A percentile compares a stretch with the other conserved stretches of the same genome.
Conservation (phyloP, 129 eudicot species). For the Tanacetum coccineum region DNA sequence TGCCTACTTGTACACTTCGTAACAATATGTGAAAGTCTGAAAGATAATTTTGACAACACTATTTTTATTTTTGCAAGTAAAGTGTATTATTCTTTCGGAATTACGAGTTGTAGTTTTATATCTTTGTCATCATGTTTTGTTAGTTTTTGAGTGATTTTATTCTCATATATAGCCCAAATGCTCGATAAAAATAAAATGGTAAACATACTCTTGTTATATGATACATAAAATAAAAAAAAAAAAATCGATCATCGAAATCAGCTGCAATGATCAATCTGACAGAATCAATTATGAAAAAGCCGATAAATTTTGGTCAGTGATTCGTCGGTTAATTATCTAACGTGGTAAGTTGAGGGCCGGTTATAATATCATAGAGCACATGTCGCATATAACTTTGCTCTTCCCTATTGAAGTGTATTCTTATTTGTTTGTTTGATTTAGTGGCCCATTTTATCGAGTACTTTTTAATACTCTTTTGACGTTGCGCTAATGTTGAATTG, state of each 20-base stretch:
- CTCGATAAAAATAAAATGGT: background rate
- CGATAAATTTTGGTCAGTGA: too few species aligned
- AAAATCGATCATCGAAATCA: too few species aligned
- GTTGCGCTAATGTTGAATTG: too few species aligned
- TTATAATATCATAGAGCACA: background rate
- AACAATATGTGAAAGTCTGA: too few species aligned
- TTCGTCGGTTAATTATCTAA: background rate
- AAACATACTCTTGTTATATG: background rate
- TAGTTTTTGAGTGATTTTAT: background rate
- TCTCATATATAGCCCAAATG: background rate
- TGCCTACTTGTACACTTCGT: too few species aligned
- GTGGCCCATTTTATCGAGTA: too few species aligned
- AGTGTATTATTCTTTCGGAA: too few species aligned
- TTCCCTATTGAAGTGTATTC: background rate
- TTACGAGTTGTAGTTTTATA: background rate
- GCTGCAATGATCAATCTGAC: background rate
- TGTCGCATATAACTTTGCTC: background rate
- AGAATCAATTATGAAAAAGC: background rate
- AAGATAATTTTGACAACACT: too few species aligned
- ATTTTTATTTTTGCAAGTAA: too few species aligned
- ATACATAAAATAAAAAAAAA: too few species aligned
- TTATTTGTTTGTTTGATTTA: too few species aligned
- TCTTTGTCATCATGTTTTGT: slow-evolving; percentile 3
- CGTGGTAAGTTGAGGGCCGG: slow-evolving; percentile 11
- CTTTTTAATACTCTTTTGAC: too few species aligned